A percentile compares a stretch with the other conserved stretches of the same genome.
Conservation (phyloP, 352 stramenopile genomes). For the Aphanomyces euteiches region DNA sequence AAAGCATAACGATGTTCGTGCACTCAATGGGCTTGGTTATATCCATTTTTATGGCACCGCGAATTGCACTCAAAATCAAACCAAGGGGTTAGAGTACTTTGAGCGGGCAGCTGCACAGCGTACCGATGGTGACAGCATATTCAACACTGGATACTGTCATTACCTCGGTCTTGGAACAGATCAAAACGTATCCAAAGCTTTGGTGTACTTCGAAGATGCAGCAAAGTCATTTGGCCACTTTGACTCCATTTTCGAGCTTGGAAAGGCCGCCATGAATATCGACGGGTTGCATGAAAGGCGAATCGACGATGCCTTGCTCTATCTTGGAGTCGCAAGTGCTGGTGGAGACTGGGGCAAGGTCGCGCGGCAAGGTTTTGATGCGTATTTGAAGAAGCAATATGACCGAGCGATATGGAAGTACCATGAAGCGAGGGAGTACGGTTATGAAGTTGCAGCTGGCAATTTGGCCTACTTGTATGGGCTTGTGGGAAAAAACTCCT, state of each 20-base stretch:
- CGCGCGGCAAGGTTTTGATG: slow-evolving; percentile 61
- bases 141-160: slow-evolving; percentile 86
- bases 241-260: slow-evolving; percentile 72
- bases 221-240: slow-evolving; percentile 80
- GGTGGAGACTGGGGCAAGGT: slow-evolving; percentile 55
- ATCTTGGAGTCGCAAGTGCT: slow-evolving; percentile 48
- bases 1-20: slow-evolving; percentile 61
- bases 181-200: slow-evolving; percentile 52
- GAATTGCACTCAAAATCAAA: slow-evolving; percentile 68
- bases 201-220: slow-evolving; percentile 57
- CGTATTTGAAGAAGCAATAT: slow-evolving; percentile 47
- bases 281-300: neutral
- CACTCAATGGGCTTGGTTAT: slow-evolving; percentile 87
- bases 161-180: slow-evolving; percentile 54
- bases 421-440: slow-evolving; percentile 58
- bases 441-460: slow-evolving; percentile 57
- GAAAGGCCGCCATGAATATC: slow-evolving; percentile 48
- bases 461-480: slow-evolving; percentile 80
- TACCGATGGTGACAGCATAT: slow-evolving; percentile 85
- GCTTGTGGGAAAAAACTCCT: slow-evolving; percentile 34
- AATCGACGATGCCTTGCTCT: slow-evolving; percentile 29
- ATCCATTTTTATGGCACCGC: slow-evolving; percentile 81
- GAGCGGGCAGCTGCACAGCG: slow-evolving; percentile 67
- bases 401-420: slow-evolving; percentile 51
- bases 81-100: slow-evolving; percentile 75